Percentiles rank a stretch among this genome's conserved stretches.
These are phyloP conservation scores for Neurospora sp. DNA, from an alignment of 495 filamentous ascomycete species.

Conservation along the genomic window DNA sequence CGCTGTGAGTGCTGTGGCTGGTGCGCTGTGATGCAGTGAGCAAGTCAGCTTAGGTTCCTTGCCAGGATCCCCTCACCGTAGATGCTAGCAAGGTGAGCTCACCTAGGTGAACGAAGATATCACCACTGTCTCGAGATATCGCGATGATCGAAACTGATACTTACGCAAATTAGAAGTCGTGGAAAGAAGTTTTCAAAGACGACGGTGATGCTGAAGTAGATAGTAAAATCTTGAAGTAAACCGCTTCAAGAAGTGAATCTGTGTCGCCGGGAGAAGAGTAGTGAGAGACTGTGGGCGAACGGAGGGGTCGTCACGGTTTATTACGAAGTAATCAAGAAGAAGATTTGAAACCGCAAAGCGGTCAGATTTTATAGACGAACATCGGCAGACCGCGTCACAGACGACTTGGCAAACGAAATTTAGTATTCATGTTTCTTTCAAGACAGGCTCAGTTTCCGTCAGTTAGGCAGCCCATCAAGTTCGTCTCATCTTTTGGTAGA, in stretches of 20 bases:
- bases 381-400: not conserved
- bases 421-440: not conserved
- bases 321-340: not conserved
- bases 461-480: not conserved
- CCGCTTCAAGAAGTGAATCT: not conserved
- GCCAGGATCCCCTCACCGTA: not conserved
- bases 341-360: not conserved
- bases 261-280: not conserved
- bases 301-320: not conserved
- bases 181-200: not conserved
- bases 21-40: not conserved
- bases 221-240: not conserved
- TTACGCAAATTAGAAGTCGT: not conserved
- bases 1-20: not conserved
- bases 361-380: not conserved
- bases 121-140: not conserved
- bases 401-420: not conserved
- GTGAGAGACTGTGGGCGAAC: not conserved
- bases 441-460: not conserved
- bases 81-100: not conserved
- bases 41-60: not conserved
- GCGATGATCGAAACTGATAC: not conserved
- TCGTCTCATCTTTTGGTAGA: not conserved
- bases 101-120: not conserved
- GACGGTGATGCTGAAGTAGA: not conserved